A percentile compares a stretch with the other conserved stretches of the same genome.
phyloP scores from a whole-genome alignment of 2,329 filamentous ascomycete genomes.

The Dothideomycetes sp. region DNA sequence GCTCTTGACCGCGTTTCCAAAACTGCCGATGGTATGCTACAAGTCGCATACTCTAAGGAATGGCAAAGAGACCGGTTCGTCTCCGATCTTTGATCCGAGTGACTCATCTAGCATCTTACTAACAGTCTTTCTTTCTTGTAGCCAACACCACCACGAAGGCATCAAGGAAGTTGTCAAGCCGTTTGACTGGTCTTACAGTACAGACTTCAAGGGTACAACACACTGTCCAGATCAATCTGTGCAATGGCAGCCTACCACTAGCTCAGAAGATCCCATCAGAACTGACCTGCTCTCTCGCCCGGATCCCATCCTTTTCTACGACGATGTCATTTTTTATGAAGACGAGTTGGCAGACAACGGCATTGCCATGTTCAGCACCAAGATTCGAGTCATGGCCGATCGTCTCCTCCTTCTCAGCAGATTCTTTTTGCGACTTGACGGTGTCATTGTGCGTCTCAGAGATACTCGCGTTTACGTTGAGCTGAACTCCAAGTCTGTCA shows the following conservation, averaged over 20 bases:
- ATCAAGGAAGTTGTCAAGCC: conserved; percentile 93
- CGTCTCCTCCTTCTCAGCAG: conserved; percentile 75
- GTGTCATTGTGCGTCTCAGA: conserved; percentile 75
- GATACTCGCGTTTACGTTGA: conserved; percentile 92
- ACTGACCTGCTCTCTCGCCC: conserved; percentile 77
- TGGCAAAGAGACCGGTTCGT: conserved; percentile 65
- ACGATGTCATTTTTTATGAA: conserved; percentile 93
- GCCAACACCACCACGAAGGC: conserved; percentile 69
- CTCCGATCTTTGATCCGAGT: conserved; percentile 23
- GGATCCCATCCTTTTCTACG: conserved; percentile 93
- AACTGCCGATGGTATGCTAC: conserved; percentile 80
- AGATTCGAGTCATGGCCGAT: conserved; percentile 85
- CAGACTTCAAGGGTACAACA: conserved; percentile 70
- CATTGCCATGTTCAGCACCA: conserved; percentile 80
- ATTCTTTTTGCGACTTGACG: conserved; percentile 88
- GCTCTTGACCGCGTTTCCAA: conserved; percentile 90
- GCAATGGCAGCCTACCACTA: conserved; percentile 20
- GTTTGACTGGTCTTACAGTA: conserved; percentile 97
- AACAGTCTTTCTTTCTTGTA: conserved; percentile 25
- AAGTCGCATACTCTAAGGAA: conserved; percentile 83
- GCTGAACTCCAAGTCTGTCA: conserved; percentile 67
- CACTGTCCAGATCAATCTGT: conserved; percentile 14
- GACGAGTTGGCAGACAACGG: conserved; percentile 97
- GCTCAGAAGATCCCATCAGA: conserved; percentile 55
- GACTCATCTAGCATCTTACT: conserved; percentile 8